Evolutionary conservation across 305 asterid genomes (phyloP).

Genomic region (Coffea humblotiana): DNA sequence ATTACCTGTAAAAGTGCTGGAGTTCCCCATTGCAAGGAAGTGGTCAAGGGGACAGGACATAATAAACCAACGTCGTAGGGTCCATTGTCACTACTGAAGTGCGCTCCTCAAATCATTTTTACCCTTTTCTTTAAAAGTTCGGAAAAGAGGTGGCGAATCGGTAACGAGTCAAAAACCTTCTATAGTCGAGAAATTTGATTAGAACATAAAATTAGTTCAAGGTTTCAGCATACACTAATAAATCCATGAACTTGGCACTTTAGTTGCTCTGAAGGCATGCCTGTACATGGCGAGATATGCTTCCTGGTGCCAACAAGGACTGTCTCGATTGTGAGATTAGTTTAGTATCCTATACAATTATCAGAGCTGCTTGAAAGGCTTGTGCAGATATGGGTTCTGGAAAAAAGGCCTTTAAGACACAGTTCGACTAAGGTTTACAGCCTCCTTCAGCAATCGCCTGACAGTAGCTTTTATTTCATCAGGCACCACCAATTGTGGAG

Average conservation of each 20-base stretch:
- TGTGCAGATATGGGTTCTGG: no score
- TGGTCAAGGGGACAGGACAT: not conserved
- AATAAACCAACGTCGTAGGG: not conserved
- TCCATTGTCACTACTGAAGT: not conserved
- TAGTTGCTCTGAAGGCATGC: not conserved
- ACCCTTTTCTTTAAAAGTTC: not conserved
- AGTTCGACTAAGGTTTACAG: slow-evolving; percentile 45
- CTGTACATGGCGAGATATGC: not conserved
- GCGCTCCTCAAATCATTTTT: not conserved
- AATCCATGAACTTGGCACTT: not conserved
- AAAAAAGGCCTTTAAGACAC: not conserved
- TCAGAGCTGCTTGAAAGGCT: not conserved
- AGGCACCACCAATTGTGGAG: slow-evolving; percentile 50
- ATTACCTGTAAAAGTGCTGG: not conserved
- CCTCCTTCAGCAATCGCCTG: slow-evolving; percentile 55
- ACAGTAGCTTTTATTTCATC: slow-evolving; percentile 51
- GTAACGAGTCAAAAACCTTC: not conserved
- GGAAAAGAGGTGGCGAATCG: not conserved
- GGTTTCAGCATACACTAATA: not conserved
- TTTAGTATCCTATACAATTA: not conserved
- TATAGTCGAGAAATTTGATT: not conserved
- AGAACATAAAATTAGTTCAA: no score
- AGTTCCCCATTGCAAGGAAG: not conserved
- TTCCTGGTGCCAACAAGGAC: not conserved
- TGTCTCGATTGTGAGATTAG: not conserved